Evolutionary conservation across 257 asterid species (phyloP).

Genomic region (Solanum dulcamara): DNA sequence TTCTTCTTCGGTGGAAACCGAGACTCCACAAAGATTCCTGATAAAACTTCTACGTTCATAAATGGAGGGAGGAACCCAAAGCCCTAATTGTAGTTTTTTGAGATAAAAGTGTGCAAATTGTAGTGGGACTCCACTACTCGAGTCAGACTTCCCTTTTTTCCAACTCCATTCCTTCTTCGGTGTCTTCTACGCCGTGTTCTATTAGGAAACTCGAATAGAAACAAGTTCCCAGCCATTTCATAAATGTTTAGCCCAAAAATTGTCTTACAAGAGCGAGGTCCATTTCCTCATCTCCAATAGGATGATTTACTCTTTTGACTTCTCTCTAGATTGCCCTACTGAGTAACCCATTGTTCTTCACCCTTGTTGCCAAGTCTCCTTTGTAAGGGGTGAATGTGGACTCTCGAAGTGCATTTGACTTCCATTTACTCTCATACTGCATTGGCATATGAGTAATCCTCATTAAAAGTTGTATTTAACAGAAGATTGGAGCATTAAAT

Average conservation of each 20-base stretch:
- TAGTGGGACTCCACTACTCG: not conserved
- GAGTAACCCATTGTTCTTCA: not conserved
- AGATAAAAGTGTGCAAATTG: not conserved
- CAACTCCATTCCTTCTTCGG: not conserved
- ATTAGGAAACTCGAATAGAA: not conserved
- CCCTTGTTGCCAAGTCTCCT: not conserved
- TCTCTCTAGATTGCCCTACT: not conserved
- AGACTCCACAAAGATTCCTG: not conserved
- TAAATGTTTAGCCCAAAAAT: not conserved
- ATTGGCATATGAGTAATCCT: not conserved
- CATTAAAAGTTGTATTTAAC: not conserved
- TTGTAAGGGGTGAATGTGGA: not conserved
- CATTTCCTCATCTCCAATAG: no score
- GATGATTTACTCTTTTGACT: not conserved
- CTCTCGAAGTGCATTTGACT: not conserved
- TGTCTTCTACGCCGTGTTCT: not conserved
- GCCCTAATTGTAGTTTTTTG: not conserved
- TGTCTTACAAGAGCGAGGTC: not conserved
- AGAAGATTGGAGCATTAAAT: not conserved
- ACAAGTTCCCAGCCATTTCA: not conserved
- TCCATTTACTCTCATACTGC: not conserved
- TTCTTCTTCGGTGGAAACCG: not conserved
- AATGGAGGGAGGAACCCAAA: not conserved
- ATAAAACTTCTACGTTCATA: not conserved
- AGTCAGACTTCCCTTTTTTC: not conserved